These are phyloP conservation scores for Chytridium lagenaria DNA, from an alignment of 371 early-diverging fungal species.

Conservation along the genomic window DNA sequence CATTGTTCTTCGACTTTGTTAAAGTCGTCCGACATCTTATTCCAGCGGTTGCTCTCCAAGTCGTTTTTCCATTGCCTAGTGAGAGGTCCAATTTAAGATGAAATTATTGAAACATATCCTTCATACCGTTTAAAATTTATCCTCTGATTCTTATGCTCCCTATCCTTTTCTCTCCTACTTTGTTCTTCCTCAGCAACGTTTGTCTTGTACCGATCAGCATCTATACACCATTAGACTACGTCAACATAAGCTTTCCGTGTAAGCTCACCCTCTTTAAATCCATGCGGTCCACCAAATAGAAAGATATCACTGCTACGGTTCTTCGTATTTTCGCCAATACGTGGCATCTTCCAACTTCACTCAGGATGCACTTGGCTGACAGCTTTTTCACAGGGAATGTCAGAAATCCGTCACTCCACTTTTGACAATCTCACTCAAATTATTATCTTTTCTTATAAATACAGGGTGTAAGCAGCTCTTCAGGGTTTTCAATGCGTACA, in stretches of 20 bases:
- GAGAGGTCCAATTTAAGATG: background rate
- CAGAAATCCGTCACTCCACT: too few relatives aligned
- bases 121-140: slow-evolving; percentile 31
- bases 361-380: slow-evolving; percentile 8
- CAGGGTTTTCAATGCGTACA: background rate
- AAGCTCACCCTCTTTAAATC: slow-evolving; percentile 28
- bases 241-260: background rate
- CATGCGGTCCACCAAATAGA: slow-evolving; percentile 41
- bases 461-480: slow-evolving; percentile 32
- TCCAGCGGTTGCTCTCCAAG: slow-evolving; percentile 44
- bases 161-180: slow-evolving; percentile 17
- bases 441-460: slow-evolving; percentile 30
- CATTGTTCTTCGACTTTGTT: slow-evolving; percentile 20
- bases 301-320: slow-evolving; percentile 48
- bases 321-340: slow-evolving; percentile 45
- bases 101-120: background rate
- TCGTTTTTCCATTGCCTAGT: slow-evolving; percentile 39
- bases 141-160: slow-evolving; percentile 28
- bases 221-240: background rate
- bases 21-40: slow-evolving; percentile 31
- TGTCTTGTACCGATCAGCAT: slow-evolving; percentile 33
- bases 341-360: too few relatives aligned
- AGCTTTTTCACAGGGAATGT: too few relatives aligned
- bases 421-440: background rate
- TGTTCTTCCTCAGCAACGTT: slow-evolving; percentile 38